phyloP scores from a whole-genome alignment of 73 alveolate species.

The Paramecium tetraurelia region DNA sequence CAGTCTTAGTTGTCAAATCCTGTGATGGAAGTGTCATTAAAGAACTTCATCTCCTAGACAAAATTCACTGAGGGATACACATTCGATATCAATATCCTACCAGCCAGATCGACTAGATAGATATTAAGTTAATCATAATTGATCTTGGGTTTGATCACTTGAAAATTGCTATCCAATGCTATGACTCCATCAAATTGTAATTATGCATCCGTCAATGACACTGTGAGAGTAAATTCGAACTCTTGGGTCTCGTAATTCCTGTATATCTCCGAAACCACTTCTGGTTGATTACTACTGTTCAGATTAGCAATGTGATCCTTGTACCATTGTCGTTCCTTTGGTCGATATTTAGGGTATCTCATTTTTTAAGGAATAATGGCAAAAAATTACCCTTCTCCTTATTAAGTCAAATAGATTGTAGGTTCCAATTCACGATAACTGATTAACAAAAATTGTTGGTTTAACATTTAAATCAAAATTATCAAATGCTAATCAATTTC shows the following conservation, averaged over 20 bases:
- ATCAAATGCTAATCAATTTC: not conserved
- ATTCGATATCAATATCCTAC: not conserved
- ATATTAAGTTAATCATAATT: not conserved
- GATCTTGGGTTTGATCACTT: not conserved
- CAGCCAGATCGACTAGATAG: not conserved
- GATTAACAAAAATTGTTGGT: not conserved
- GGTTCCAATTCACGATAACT: not conserved
- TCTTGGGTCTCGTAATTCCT: not conserved
- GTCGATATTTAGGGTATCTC: not conserved
- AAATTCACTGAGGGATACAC: not conserved
- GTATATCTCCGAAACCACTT: not conserved
- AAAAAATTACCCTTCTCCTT: constrained; percentile 9
- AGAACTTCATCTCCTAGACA: not conserved
- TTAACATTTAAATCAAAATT: not conserved
- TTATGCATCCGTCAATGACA: not conserved
- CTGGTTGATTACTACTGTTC: not conserved
- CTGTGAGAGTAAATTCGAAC: not conserved
- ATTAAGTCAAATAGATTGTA: not conserved
- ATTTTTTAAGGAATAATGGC: not conserved
- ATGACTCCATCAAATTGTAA: not conserved
- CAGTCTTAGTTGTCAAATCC: not conserved
- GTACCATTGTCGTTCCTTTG: not conserved
- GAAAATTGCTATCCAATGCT: not conserved
- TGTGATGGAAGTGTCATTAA: not conserved
- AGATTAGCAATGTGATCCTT: not conserved